Evolutionary conservation across 1,284 basidiomycete genomes (phyloP), one percentile per base, ranked within the genome.

Genomic region (Caloboletus inedulis): DNA sequence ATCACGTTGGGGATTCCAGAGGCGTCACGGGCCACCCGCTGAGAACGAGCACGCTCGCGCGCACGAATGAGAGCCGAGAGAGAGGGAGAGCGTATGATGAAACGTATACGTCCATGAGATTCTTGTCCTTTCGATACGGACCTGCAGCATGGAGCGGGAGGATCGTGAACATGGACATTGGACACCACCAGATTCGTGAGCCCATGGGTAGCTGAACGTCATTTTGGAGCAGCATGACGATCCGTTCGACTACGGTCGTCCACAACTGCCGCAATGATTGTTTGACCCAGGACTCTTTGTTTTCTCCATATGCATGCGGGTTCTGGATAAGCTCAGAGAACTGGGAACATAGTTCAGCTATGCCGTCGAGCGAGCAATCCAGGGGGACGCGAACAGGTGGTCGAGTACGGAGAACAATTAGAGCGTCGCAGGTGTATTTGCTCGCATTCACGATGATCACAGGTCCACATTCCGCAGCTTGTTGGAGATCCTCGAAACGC

Each of bases 361-460:
- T 14, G 8, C 19, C 18, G 23, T n/a, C 9, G 35, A 40, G 16
- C 1, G 21, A 21, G 35, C 34, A 29, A 13, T 37, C 19, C 36
- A 37, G 34, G 9, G 34, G 25, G 4, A 66, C 43, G 21, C 53
- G 59, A 12, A 56, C 19, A 16, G 56, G 54, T 9, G 29, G 42
- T 4, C 45, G 46, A 36, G 47, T 43, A 12, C 30, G n/a, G 34
- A 51, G 52, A 18, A 66, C 29, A 37, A 67, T 65, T n/a, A 69
- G 23, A 19, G 59, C 63, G 43, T 68, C 62, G 19, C 60, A 67
- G 1, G 59, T 49, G 37, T 56, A 53, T 44, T 47, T 23, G 46
- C 58, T 57, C 19, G 60, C 43, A 45, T 68, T 72, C 27, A 72
- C 44, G 29, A 71, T 49, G 42, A 73, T 63, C 13, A 72, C 62